Evolutionary conservation across 768 basidiomycete species (phyloP).

Genomic region (Vararia minispora): DNA sequence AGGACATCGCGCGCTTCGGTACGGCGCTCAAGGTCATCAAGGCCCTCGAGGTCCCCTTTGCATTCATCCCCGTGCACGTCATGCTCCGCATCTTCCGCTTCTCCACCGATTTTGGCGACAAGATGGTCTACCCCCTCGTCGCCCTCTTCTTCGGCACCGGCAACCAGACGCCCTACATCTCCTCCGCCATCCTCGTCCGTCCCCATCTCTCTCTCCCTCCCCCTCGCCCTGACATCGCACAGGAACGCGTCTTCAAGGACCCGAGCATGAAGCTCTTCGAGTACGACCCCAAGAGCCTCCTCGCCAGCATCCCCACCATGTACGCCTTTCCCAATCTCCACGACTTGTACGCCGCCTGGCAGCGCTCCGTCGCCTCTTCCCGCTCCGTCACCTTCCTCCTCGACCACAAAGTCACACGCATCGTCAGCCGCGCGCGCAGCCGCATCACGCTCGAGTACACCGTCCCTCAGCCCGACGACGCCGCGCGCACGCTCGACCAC

Average conservation of each 20-base stretch:
- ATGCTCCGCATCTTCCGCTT: constrained; percentile 26
- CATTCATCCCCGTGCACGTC: constrained; percentile 22
- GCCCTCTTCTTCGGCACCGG: constrained; percentile 27
- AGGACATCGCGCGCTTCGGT: constrained; percentile 24
- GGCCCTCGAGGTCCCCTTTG: constrained; percentile 21
- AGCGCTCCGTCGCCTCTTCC: constrained; percentile 13
- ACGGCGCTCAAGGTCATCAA: constrained; percentile 22
- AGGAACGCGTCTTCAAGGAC: constrained; percentile 25
- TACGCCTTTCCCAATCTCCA: constrained; percentile 25
- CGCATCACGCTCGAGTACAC: constrained; percentile 18
- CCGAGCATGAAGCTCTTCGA: constrained; percentile 26
- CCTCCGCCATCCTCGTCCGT: constrained; percentile 22
- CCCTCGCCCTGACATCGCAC: not conserved
- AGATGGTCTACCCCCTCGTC: constrained; percentile 26
- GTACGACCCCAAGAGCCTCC: constrained; percentile 21
- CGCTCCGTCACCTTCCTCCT: constrained; percentile 20
- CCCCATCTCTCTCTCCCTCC: not conserved
- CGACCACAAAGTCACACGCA: constrained; percentile 16
- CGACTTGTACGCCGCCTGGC: constrained; percentile 23
- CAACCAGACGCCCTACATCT: constrained; percentile 27
- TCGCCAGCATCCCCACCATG: constrained; percentile 26
- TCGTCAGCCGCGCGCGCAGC: constrained; percentile 13
- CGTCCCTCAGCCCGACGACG: constrained; percentile 4
- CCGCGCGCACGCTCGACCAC: not conserved
- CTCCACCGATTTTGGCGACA: constrained; percentile 25